Conservation (phyloP, 2,329 filamentous ascomycete species). For the Ceratocystis cacaofunesta region DNA sequence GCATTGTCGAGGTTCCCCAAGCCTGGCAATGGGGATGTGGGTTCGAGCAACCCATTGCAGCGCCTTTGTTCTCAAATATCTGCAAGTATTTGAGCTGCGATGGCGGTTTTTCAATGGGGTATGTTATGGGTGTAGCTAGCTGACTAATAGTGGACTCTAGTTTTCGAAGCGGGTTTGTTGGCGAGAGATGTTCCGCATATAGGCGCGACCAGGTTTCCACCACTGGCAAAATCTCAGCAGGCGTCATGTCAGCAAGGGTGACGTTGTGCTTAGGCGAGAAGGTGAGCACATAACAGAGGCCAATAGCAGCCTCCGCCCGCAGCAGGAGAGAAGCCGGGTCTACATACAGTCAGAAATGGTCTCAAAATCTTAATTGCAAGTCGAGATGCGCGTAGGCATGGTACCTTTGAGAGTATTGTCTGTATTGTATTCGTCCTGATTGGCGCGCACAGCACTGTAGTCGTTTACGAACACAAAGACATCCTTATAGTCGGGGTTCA, state of each 20-base stretch:
- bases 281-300: slow-evolving; percentile 92
- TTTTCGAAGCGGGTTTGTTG: slow-evolving; percentile 46
- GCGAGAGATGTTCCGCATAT: slow-evolving; percentile 67
- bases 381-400: background rate
- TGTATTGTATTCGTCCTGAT: slow-evolving; percentile 61
- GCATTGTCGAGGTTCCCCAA: slow-evolving; percentile 84
- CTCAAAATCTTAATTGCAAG: background rate
- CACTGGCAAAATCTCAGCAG: slow-evolving; percentile 62
- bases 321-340: slow-evolving; percentile 64
- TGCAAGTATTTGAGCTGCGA: slow-evolving; percentile 65
- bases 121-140: slow-evolving; percentile 27
- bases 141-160: slow-evolving; percentile 27
- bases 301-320: slow-evolving; percentile 71
- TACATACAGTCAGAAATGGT: slow-evolving; percentile 23
- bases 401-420: slow-evolving; percentile 27
- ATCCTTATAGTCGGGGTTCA: slow-evolving; percentile 70
- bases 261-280: slow-evolving; percentile 84
- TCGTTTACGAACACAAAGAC: slow-evolving; percentile 96
- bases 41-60: slow-evolving; percentile 97
- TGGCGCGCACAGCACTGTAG: slow-evolving; percentile 90
- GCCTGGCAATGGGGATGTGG: slow-evolving; percentile 94
- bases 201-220: slow-evolving; percentile 85
- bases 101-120: slow-evolving; percentile 25
- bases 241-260: slow-evolving; percentile 78
- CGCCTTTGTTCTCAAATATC: slow-evolving; percentile 98